Percentiles rank a stretch among this genome's conserved stretches.
phyloP scores from a whole-genome alignment of 2,329 filamentous ascomycete genomes.

The Nemania diffusa region DNA sequence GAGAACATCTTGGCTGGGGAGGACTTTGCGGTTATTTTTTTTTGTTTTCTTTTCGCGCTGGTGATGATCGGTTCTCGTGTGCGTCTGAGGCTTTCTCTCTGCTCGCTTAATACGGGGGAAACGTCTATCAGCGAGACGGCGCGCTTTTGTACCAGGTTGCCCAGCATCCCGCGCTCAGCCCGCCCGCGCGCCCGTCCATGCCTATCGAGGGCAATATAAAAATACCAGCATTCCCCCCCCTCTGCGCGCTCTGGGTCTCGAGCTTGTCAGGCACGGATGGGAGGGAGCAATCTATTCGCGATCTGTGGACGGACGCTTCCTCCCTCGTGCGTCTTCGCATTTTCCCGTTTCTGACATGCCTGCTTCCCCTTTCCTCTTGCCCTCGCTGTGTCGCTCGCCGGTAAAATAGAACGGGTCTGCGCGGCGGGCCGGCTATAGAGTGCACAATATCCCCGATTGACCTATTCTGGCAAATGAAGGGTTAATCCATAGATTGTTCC shows the following conservation, averaged over 20 bases:
- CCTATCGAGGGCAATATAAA: constrained; percentile 17
- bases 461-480: constrained; percentile 27
- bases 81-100: no score
- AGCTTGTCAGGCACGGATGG: not conserved
- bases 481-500: constrained; percentile 25
- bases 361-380: not conserved
- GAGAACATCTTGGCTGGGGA: constrained; percentile 38
- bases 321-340: not conserved
- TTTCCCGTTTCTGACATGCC: not conserved
- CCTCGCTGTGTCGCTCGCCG: constrained; percentile 12
- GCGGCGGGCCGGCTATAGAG: constrained; percentile 11
- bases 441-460: constrained; percentile 11
- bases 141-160: constrained; percentile 6
- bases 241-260: not conserved
- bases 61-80: constrained; percentile 1
- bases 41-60: not conserved
- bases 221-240: not conserved
- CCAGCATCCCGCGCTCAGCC: constrained; percentile 4
- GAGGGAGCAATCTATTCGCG: constrained; percentile 27
- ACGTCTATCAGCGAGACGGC: not conserved
- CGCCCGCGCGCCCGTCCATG: not conserved
- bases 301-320: constrained; percentile 11
- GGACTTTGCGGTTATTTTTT: not conserved
- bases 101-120: no score
- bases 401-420: constrained; percentile 24